Base-by-base conservation (phyloP, 495 filamentous ascomycete genomes). In the Amorphotheca resinae region DNA sequence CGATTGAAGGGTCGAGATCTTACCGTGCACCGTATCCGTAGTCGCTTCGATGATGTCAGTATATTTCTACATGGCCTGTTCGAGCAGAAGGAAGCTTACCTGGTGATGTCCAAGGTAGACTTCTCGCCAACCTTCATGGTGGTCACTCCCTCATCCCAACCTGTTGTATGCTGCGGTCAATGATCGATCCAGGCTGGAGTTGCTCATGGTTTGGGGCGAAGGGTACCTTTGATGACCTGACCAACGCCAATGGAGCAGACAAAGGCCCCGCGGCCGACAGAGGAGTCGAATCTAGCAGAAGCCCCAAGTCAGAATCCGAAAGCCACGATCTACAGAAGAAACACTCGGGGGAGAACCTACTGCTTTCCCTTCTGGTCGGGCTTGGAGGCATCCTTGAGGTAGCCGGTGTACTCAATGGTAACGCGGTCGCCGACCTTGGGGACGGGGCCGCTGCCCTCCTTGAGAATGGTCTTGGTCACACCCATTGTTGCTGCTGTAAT, bases 141-240 rank as follows among this genome's bases (percentile, higher is more conserved):
- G 17, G 73, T 62, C 22, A 93, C 84, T 45, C 81, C 86, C 67
- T 88, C 77, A 48, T 93, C 86, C 86, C 86, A 93, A 34, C 86
- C 85, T 87, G 54, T 33, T 1, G 0, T 16, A n/a, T n/a, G n/a
- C 22, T 38, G 12, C 48, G 32, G 58, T 54, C 39, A 46, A 49
- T 34, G 5, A 14, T 22, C 35, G 18, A 33, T 28, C 32, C 33
- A 22, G 38, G 23, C 35, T 28, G 16, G 8, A 11, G 33, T 12
- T 21, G 30, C 31, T 9, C 4, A 18, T 17, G 9, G 42, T 21
- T 9, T 46, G 36, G 9, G 17, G 44, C 20, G 7, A 8, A 16
- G 46, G 61, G 39, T 64, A 87, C 85, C 85, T 63, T 69, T 72
- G 64, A 94, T 94, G 49, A 94, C 78, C 55, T 69, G 67, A 38